Conservation (phyloP, 2,329 filamentous ascomycete species). For the Calycina marina region DNA sequence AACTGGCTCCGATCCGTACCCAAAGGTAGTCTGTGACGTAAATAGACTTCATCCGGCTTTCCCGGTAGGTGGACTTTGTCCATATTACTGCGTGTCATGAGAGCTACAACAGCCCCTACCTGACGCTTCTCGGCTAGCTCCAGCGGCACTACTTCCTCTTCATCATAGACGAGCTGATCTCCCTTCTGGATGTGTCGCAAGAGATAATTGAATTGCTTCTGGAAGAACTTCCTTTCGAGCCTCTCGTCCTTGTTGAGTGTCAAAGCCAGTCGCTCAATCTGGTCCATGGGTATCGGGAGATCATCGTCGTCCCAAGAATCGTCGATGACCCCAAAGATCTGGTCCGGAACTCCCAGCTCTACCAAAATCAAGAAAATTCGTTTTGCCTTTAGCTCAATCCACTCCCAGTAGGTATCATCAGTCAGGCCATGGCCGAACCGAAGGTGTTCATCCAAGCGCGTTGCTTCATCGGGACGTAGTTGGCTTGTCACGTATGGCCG, state of each 20-base stretch:
- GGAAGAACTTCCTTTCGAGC: constrained; percentile 54
- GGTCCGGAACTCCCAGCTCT: constrained; percentile 54
- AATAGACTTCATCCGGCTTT: constrained; percentile 39
- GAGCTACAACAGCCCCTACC: constrained; percentile 26
- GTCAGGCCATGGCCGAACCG: constrained; percentile 52
- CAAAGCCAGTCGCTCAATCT: constrained; percentile 48
- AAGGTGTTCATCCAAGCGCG: constrained; percentile 45
- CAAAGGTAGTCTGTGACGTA: constrained; percentile 42
- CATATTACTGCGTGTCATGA: constrained; percentile 26
- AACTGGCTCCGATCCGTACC: constrained; percentile 31
- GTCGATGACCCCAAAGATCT: constrained; percentile 63
- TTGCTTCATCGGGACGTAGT: constrained; percentile 46
- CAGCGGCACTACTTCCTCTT: constrained; percentile 55
- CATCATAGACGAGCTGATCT: constrained; percentile 46
- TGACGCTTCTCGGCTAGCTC: constrained; percentile 46
- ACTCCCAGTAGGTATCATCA: constrained; percentile 64
- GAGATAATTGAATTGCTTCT: constrained; percentile 58
- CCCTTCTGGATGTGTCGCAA: constrained; percentile 46
- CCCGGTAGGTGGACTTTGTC: constrained; percentile 51
- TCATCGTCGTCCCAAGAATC: constrained; percentile 67
- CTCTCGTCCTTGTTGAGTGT: constrained; percentile 43
- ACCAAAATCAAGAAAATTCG: constrained; percentile 57
- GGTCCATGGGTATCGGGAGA: constrained; percentile 51
- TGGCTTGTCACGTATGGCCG: constrained; percentile 51
- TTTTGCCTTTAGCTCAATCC: constrained; percentile 56